Base-by-base conservation (phyloP, 1,139 yeast genomes). In the Pichia sp. region DNA sequence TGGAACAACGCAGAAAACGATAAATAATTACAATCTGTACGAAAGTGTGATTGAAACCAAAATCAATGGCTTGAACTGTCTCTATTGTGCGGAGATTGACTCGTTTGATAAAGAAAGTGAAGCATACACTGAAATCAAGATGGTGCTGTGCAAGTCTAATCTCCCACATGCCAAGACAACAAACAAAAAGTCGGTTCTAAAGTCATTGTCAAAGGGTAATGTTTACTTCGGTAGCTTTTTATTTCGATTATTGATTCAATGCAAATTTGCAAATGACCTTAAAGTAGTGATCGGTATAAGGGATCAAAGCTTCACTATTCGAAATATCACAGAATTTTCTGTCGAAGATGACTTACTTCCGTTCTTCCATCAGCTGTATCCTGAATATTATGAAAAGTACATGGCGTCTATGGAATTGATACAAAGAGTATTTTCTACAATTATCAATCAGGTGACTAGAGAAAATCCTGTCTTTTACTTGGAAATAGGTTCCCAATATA, bases 41-140 rank as follows among this genome's bases (percentile, higher is more conserved):
- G 50, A 60, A 42, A 52, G 49, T 10, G 47, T 59, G 8, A 45
- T 46, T 7, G 47, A 45, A n/a, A 29, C 48, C 3, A 45, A 38
- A 31, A 45, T 59, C 15, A 34, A 15, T 6, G 53, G 54, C 8
- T 15, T 46, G 8, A 47, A 45, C 11, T 58, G 55, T 34, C 7
- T 58, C 5, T 55, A 56, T 32, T 53, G 36, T 38, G 51, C 60
- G n/a, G 63, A 60, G 49, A 54, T 60, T 30, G 63, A 60, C 45
- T 31, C 58, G 1, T 32, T 19, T 15, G 32, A 50, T 15, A 4
- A 26, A 3, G 30, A 34, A 8, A 16, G 16, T 10, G 34, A 19
- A 13, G 32, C 46, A 4, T 53, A 54, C 32, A 57, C 60, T 2
- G 61, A 60, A 45, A 54, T 60, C 8, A 60, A 60, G 45, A 51